Evolutionary conservation across 306 rosid species (phyloP).

Genomic region (Prunus armeniaca): DNA sequence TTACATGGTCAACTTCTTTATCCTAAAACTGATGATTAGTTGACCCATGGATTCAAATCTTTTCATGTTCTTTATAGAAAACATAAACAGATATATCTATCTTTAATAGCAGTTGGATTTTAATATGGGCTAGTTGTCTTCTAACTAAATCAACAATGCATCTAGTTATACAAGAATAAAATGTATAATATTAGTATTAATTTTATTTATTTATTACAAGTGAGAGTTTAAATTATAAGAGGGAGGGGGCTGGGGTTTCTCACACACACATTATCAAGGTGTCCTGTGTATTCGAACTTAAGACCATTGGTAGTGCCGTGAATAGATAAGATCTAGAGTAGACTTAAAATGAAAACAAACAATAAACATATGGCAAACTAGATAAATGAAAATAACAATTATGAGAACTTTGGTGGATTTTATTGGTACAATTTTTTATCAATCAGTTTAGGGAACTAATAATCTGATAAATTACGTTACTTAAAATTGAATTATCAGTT

Average conservation of each 20-base stretch:
- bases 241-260: too few relatives aligned
- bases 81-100: neutral
- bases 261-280: too few relatives aligned
- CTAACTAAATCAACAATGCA: neutral
- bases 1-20: constrained; percentile 13
- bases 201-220: too few relatives aligned
- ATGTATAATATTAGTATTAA: neutral
- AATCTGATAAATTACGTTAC: neutral
- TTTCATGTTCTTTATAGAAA: neutral
- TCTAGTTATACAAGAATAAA: neutral
- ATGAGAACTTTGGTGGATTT: neutral
- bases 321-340: too few relatives aligned
- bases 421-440: neutral
- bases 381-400: neutral
- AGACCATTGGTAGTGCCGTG: too few relatives aligned
- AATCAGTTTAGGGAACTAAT: neutral
- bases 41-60: constrained; percentile 5
- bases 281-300: too few relatives aligned
- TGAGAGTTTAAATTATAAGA: too few relatives aligned
- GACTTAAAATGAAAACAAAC: too few relatives aligned
- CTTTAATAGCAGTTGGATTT: neutral
- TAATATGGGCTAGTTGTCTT: neutral
- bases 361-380: too few relatives aligned
- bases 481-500: neutral
- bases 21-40: constrained; percentile 14